Evolutionary conservation across 495 filamentous ascomycete genomes (phyloP).

Genomic region (Lichenothelia convexa): DNA sequence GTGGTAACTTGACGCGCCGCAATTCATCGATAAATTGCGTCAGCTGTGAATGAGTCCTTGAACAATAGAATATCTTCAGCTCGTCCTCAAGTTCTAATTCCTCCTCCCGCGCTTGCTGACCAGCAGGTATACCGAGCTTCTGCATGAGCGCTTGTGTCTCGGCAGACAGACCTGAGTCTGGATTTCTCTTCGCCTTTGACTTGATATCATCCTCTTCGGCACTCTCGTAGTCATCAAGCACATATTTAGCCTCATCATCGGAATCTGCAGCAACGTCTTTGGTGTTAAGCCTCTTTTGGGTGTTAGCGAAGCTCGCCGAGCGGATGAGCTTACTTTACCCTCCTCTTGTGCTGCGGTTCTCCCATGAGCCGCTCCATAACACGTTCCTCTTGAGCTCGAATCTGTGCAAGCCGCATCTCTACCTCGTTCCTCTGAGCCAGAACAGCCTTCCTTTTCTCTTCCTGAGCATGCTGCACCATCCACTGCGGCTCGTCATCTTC

Average conservation of each 20-base stretch:
- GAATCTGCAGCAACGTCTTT: background rate
- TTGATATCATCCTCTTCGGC: slow-evolving; percentile 29
- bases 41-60: slow-evolving; percentile 85
- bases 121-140: slow-evolving; percentile 25
- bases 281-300: background rate
- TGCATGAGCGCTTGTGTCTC: slow-evolving; percentile 47
- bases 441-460: slow-evolving; percentile 48
- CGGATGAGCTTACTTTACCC: slow-evolving; percentile 18
- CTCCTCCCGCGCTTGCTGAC: slow-evolving; percentile 30
- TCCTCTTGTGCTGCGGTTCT: slow-evolving; percentile 31
- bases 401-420: slow-evolving; percentile 47
- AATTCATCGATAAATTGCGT: slow-evolving; percentile 88
- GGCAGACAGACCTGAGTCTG: slow-evolving; percentile 31
- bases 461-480: slow-evolving; percentile 60
- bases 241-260: slow-evolving; percentile 53
- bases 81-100: slow-evolving; percentile 34
- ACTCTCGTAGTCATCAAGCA: slow-evolving; percentile 66
- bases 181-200: slow-evolving; percentile 10
- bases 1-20: slow-evolving; percentile 59
- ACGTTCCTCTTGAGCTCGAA: slow-evolving; percentile 49
- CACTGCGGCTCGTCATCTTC: slow-evolving; percentile 72
- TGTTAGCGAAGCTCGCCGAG: no score
- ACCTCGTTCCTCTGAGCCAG: slow-evolving; percentile 47
- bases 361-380: slow-evolving; percentile 31
- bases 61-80: slow-evolving; percentile 68